Conservation (phyloP, 192 early-diverging fungal species). For the Coemansia erecta region DNA sequence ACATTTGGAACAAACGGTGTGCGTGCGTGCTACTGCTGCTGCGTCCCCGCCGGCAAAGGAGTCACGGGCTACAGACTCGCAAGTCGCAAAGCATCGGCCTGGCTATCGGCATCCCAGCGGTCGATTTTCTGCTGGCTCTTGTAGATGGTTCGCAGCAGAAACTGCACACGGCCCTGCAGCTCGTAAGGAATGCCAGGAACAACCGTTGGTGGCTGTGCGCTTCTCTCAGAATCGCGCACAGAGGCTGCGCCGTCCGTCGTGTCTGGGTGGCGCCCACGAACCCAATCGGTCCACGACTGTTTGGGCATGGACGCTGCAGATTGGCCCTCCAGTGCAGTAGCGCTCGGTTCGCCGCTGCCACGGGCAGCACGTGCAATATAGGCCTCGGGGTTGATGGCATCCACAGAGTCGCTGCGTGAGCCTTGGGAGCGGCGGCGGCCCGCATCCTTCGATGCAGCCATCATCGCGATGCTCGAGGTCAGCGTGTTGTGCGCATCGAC, state of each 20-base stretch:
- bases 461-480: constrained; percentile 28
- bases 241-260: background rate
- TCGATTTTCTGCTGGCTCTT: constrained; percentile 59
- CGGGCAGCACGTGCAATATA: constrained; percentile 49
- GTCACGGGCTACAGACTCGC: constrained; percentile 10
- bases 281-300: constrained; percentile 46
- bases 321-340: constrained; percentile 47
- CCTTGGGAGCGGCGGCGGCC: background rate
- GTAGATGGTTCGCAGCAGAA: constrained; percentile 57
- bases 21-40: no score
- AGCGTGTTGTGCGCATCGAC: constrained; percentile 29
- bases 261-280: constrained; percentile 44
- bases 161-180: constrained; percentile 59
- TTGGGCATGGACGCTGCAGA: constrained; percentile 22
- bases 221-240: background rate
- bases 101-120: constrained; percentile 49
- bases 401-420: background rate
- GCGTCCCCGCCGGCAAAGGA: no score
- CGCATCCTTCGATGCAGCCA: constrained; percentile 27
- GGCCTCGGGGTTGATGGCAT: constrained; percentile 22
- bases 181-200: constrained; percentile 57
- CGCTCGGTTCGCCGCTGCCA: constrained; percentile 27
- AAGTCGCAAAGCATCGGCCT: constrained; percentile 12
- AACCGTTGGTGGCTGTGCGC: constrained; percentile 3
- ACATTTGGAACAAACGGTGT: no score